Conservation (phyloP, 2,329 filamentous ascomycete species). For the Penicillium sp. region DNA sequence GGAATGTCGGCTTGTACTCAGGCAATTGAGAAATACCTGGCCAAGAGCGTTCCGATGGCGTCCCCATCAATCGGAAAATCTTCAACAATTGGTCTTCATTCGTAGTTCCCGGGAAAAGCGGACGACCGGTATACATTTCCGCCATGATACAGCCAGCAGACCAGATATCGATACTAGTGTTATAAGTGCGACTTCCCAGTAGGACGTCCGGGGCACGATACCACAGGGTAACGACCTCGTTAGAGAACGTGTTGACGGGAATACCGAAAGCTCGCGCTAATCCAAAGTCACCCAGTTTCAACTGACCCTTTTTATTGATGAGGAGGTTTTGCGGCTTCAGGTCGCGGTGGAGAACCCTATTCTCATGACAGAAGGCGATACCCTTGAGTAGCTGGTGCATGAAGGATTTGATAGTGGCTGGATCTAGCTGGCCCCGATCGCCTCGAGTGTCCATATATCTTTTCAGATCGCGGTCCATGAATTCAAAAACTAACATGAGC, state of each 20-base stretch:
- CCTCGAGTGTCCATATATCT: slow-evolving; percentile 97
- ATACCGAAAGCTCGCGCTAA: slow-evolving; percentile 94
- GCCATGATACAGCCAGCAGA: slow-evolving; percentile 99
- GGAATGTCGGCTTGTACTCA: slow-evolving; percentile 97
- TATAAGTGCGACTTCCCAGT: slow-evolving; percentile 92
- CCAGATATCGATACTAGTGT: slow-evolving; percentile 99
- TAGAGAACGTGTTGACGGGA: slow-evolving; percentile 96
- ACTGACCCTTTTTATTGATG: slow-evolving; percentile 86
- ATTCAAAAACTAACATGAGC: slow-evolving; percentile 98
- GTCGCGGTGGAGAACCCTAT: slow-evolving; percentile 92
- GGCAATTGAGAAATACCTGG: slow-evolving; percentile 92
- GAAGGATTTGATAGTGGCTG: slow-evolving; percentile 93
- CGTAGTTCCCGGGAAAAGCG: slow-evolving; percentile 94
- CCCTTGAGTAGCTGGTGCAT: slow-evolving; percentile 97
- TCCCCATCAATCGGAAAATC: slow-evolving; percentile 99
- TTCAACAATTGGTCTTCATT: slow-evolving; percentile 97
- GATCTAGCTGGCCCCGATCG: slow-evolving; percentile 86
- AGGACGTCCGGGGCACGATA: slow-evolving; percentile 96
- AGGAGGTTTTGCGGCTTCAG: slow-evolving; percentile 95
- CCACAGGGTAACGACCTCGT: slow-evolving; percentile 97
- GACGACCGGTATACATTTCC: slow-evolving; percentile 96
- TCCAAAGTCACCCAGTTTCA: slow-evolving; percentile 95
- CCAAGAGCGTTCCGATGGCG: slow-evolving; percentile 93
- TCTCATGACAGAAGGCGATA: slow-evolving; percentile 97
- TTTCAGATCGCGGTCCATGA: slow-evolving; percentile 98